These are phyloP conservation scores for Hygrocybe coccinea DNA, from an alignment of 768 basidiomycete genomes.

Conservation along the genomic window DNA sequence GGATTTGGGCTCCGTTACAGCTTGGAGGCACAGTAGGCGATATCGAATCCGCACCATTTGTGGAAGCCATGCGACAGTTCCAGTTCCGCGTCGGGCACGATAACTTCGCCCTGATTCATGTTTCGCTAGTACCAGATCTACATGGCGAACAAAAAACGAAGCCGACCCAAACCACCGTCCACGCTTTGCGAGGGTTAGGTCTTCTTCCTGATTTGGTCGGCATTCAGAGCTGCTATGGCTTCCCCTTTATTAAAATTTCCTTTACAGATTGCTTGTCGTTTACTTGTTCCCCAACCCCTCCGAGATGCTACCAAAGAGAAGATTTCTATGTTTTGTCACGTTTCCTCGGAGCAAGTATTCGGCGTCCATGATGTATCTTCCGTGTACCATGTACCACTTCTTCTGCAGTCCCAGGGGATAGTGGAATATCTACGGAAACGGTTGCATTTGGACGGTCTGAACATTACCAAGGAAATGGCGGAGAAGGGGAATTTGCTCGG, in stretches of 20 bases:
- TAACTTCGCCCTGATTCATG: conserved; percentile 95
- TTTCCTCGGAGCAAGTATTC: conserved; percentile 80
- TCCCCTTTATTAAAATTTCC: neutral
- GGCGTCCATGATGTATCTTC: conserved; percentile 96
- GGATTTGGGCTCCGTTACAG: conserved; percentile 34
- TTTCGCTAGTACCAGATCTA: conserved; percentile 97
- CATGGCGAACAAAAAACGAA: conserved; percentile 99
- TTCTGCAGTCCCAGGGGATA: conserved; percentile 91
- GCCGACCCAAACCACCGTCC: conserved; percentile 95
- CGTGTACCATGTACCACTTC: conserved; percentile 93
- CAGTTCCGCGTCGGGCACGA: conserved; percentile 96
- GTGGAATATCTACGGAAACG: conserved; percentile 76
- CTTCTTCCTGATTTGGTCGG: conserved; percentile 86
- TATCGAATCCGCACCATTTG: conserved; percentile 96
- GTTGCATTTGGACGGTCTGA: conserved; percentile 62
- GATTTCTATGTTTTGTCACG: conserved; percentile 99
- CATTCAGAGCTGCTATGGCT: neutral
- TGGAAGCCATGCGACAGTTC: conserved; percentile 99
- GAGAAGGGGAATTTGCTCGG: conserved; percentile 63
- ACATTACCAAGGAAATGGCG: conserved; percentile 51
- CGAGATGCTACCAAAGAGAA: conserved; percentile 85
- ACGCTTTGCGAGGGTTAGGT: conserved; percentile 87
- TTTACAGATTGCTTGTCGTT: conserved; percentile 84
- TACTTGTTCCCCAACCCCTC: conserved; percentile 76
- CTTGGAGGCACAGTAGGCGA: conserved; percentile 98